A percentile compares a stretch with the other conserved stretches of the same genome.
Evolutionary conservation across 257 asterid species (phyloP).

Genomic region (Penstemon davidsonii): DNA sequence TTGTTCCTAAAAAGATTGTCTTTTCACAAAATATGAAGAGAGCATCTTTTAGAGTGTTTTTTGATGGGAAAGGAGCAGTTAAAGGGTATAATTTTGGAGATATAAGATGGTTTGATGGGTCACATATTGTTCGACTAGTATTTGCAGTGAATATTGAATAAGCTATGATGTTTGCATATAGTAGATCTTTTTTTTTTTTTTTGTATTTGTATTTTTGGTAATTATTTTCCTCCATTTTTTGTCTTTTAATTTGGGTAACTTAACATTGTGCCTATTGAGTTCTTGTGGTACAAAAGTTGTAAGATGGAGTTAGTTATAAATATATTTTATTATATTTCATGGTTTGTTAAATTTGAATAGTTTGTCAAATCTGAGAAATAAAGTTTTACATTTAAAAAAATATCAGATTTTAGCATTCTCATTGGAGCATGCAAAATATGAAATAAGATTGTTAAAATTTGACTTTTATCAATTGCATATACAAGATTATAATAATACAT

Average conservation of each 20-base stretch:
- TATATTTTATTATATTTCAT: too few species aligned
- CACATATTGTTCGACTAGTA: slow-evolving; percentile 52
- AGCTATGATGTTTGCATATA: background rate
- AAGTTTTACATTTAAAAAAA: too few species aligned
- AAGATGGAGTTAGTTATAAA: background rate
- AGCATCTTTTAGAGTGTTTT: slow-evolving; percentile 46
- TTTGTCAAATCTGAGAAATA: too few species aligned
- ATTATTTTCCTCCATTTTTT: background rate
- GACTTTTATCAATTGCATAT: too few species aligned
- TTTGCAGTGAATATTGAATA: slow-evolving; percentile 57
- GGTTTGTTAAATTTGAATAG: too few species aligned
- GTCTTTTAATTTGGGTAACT: background rate
- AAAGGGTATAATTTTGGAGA: slow-evolving; percentile 64
- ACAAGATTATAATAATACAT: too few species aligned
- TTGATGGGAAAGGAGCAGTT: slow-evolving; percentile 52
- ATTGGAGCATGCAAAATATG: too few species aligned
- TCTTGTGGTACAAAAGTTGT: background rate
- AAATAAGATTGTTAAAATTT: too few species aligned
- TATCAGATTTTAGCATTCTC: too few species aligned
- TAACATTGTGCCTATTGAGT: background rate
- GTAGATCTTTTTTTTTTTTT: background rate
- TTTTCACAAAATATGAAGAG: slow-evolving; percentile 32
- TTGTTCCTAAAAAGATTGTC: slow-evolving; percentile 40
- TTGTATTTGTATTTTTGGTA: background rate
- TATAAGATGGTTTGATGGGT: slow-evolving; percentile 61